Evolutionary conservation across 768 basidiomycete genomes (phyloP), one percentile per base, ranked within the genome.

Genomic region (Russula griseocarnosa): DNA sequence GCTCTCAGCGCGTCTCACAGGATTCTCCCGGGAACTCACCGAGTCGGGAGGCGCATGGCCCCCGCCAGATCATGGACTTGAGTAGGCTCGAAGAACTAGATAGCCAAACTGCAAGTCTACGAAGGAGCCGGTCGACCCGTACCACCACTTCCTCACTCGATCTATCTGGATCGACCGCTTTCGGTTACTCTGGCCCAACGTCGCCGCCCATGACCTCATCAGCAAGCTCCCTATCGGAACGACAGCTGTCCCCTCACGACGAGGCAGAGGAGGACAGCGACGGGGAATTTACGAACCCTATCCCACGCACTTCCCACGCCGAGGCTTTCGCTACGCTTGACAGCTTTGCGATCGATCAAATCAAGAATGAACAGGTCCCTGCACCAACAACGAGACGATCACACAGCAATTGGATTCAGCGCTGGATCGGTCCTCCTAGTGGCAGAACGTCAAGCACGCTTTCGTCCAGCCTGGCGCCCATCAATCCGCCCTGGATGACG

Each of bases 401-500:
- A 6, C 56, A 30, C n/a, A 26, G 51, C 24, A 59, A 40, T 34
- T 66, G 61, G 63, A 42, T 68, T 32, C 59, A 46, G 28, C 64
- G 58, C 52, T 62, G 60, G 9, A 60, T 66, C n/a, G 55, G 63
- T 20, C 55, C 69, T 1, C 22, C 68, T 1, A 70, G 68, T 10
- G 62, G 59, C 8, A 61, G 65, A 34, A 26, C 63, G 1, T 42
- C 71, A 16, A 64, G 67, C 20, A 56, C 70, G 7, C 58, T 64
- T 32, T 63, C 69, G 1, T 66, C 71, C 24, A 72, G 71, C 52
- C 66, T 77, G 7, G 80, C 74, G 10, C 60, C 66, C 44, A 54
- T 59, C 65, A 73, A 72, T 10, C 82, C 81, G 18, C 81, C 82
- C 8, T 93, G 90, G 91, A 74, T 91, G 58, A 79, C 79, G 42